A percentile compares a stretch with the other conserved stretches of the same genome.
Evolutionary conservation across 164 flowering plant genomes (phyloP).

Genomic region (Stephania yunnanensis): DNA sequence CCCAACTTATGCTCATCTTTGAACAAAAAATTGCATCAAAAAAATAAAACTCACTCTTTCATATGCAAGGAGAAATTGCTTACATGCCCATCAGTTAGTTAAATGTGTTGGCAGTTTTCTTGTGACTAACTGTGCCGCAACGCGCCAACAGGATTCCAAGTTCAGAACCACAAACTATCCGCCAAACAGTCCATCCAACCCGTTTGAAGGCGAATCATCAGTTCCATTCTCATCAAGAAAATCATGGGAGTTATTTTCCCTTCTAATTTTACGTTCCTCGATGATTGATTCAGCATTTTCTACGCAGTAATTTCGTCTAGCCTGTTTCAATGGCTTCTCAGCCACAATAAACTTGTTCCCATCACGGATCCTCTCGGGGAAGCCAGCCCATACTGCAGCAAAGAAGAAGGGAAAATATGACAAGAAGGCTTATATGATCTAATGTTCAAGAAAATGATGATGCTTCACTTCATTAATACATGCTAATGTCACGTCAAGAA

Average conservation of each 20-base stretch:
- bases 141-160: background rate
- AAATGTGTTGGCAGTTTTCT: background rate
- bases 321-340: slow-evolving; percentile 63
- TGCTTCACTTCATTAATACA: too few species aligned
- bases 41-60: background rate
- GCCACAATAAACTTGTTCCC: slow-evolving; percentile 86
- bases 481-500: background rate
- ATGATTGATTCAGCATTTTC: slow-evolving; percentile 55
- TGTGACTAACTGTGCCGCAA: background rate
- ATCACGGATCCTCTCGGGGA: slow-evolving; percentile 74
- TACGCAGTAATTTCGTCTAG: slow-evolving; percentile 45
- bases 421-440: background rate
- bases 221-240: slow-evolving; percentile 49
- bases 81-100: background rate
- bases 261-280: slow-evolving; percentile 56
- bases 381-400: slow-evolving; percentile 93
- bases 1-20: background rate
- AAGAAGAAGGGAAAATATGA: background rate
- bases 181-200: slow-evolving; percentile 53
- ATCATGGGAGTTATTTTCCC: slow-evolving; percentile 51
- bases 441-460: background rate
- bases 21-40: too few species aligned
- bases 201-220: slow-evolving; percentile 44
- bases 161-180: slow-evolving; percentile 16
- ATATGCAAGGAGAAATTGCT: background rate